Evolutionary conservation across 73 alveolate genomes (phyloP).

Genomic region (Symbiodinium pilosum): DNA sequence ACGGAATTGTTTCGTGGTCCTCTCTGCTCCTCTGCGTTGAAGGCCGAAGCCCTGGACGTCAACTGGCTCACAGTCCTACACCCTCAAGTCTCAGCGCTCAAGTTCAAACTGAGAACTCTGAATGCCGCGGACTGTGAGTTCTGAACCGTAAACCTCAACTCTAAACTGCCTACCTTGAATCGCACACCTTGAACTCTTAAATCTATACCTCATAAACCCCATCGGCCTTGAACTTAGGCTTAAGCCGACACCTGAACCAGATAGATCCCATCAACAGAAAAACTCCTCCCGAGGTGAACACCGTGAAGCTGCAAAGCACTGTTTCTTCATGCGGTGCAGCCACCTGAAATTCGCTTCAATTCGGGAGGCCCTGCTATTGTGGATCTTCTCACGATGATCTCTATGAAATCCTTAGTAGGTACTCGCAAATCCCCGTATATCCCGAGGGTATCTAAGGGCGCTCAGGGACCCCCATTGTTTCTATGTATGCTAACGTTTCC

Average conservation of each 20-base stretch:
- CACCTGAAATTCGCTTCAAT: neutral
- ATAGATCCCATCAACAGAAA: neutral
- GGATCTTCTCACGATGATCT: too few species aligned
- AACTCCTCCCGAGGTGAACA: neutral
- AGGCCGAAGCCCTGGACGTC: too few species aligned
- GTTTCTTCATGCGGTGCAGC: slow-evolving; percentile 1
- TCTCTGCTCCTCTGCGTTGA: too few species aligned
- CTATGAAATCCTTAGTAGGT: too few species aligned
- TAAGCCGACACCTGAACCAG: neutral
- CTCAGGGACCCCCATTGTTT: too few species aligned
- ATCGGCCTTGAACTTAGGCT: neutral
- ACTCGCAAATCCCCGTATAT: too few species aligned
- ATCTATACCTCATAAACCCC: neutral
- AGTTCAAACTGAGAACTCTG: too few species aligned
- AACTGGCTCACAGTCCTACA: too few species aligned
- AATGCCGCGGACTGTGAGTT: neutral
- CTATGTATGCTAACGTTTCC: too few species aligned
- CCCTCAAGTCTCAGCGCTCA: too few species aligned
- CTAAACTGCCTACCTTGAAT: neutral
- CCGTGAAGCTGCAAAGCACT: neutral
- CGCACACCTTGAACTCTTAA: neutral
- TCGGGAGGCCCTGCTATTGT: neutral
- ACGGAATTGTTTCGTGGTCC: too few species aligned
- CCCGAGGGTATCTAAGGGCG: too few species aligned
- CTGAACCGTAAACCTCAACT: neutral